Evolutionary conservation across 83 land plant species (phyloP).

Genomic region (Thuja plicata): DNA sequence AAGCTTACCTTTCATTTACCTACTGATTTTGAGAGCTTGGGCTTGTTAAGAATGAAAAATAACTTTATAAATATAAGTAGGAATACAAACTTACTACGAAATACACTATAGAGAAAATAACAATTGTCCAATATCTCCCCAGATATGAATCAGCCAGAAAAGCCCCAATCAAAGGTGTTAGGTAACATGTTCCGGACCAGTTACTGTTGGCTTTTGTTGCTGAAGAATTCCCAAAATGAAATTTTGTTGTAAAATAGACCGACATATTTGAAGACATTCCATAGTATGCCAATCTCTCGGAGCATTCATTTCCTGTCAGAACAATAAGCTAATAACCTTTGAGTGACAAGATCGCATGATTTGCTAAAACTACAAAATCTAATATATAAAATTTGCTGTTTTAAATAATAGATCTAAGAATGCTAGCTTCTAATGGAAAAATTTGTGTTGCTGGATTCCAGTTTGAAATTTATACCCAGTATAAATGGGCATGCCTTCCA

Average conservation of each 20-base stretch:
- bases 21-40: neutral
- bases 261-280: constrained; percentile 50
- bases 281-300: constrained; percentile 60
- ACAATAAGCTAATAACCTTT: neutral
- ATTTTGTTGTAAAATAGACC: constrained; percentile 11
- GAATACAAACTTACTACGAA: constrained; percentile 38
- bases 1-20: neutral
- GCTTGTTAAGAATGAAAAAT: neutral
- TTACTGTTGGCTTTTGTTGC: constrained; percentile 60
- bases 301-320: constrained; percentile 47
- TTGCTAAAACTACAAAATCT: neutral
- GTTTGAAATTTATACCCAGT: constrained; percentile 29
- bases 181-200: constrained; percentile 76
- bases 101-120: constrained; percentile 55
- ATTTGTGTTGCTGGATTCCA: neutral
- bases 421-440: neutral
- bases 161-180: constrained; percentile 74
- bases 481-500: constrained; percentile 69
- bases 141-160: constrained; percentile 70
- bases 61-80: neutral
- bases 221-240: constrained; percentile 34
- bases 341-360: neutral
- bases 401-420: neutral
- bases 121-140: constrained; percentile 68
- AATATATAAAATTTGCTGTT: neutral